These are phyloP conservation scores for Kwoniella shivajii DNA, from an alignment of 1,284 basidiomycete genomes.

Conservation along the genomic window DNA sequence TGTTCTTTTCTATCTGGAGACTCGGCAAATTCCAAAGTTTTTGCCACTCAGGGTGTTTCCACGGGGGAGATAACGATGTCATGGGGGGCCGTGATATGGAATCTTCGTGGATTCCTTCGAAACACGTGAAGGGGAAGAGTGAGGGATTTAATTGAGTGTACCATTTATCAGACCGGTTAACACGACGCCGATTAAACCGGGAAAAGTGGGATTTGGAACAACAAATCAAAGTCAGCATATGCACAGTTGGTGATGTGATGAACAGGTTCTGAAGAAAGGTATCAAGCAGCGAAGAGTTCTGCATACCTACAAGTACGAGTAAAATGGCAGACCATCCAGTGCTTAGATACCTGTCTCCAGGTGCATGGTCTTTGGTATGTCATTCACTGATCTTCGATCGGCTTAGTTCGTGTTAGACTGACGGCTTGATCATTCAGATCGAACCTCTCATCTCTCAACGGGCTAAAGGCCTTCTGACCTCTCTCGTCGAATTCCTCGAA, in stretches of 20 bases:
- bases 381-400: background rate
- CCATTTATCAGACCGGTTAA: background rate
- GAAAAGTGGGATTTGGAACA: too few relatives aligned
- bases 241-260: too few relatives aligned
- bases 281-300: too few relatives aligned
- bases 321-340: slow-evolving; percentile 19
- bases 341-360: slow-evolving; percentile 19
- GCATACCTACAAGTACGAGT: background rate
- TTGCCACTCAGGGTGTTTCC: background rate
- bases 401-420: too few relatives aligned
- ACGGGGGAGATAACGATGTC: slow-evolving; percentile 3
- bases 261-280: too few relatives aligned
- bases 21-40: background rate
- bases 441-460: slow-evolving; percentile 88
- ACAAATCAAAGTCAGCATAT: too few relatives aligned
- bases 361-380: slow-evolving; percentile 24
- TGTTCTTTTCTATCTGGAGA: too few relatives aligned
- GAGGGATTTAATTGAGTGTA: background rate
- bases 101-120: background rate
- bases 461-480: slow-evolving; percentile 81
- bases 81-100: background rate
- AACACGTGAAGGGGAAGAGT: too few relatives aligned
- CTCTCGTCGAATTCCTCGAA: slow-evolving; percentile 81
- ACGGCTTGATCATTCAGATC: slow-evolving; percentile 59
- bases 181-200: background rate